A percentile compares a stretch with the other conserved stretches of the same genome.
Evolutionary conservation across 441 rosid genomes (phyloP).

Genomic region (Pelargonium myrrhifolium): DNA sequence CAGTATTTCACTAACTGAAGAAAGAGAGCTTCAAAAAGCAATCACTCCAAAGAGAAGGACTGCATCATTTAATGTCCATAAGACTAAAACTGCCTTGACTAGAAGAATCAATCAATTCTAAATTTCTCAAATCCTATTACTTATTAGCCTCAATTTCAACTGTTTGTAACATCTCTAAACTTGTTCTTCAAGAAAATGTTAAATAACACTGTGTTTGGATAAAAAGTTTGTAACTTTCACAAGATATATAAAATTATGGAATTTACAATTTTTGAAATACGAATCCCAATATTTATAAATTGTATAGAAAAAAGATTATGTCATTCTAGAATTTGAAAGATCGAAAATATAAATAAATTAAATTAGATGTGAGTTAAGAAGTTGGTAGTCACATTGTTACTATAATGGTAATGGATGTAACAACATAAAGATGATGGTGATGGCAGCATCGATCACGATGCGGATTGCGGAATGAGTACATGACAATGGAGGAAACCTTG

Average conservation of each 20-base stretch:
- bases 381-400: too few relatives aligned
- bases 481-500: too few relatives aligned
- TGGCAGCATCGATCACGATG: too few relatives aligned
- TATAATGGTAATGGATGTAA: too few relatives aligned
- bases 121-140: neutral
- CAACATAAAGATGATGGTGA: too few relatives aligned
- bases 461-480: too few relatives aligned
- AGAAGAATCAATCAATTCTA: neutral
- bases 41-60: neutral
- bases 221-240: neutral
- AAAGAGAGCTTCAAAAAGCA: neutral
- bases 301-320: neutral
- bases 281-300: neutral
- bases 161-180: neutral
- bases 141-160: neutral
- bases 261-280: neutral
- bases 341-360: too few relatives aligned
- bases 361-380: too few relatives aligned
- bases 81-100: neutral
- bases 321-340: too few relatives aligned
- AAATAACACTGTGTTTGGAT: neutral
- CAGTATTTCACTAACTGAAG: slow-evolving; percentile 5
- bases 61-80: neutral
- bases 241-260: neutral
- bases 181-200: neutral